Conservation (phyloP, 148 eudicot genomes). For the Rhododendron mucronatum region DNA sequence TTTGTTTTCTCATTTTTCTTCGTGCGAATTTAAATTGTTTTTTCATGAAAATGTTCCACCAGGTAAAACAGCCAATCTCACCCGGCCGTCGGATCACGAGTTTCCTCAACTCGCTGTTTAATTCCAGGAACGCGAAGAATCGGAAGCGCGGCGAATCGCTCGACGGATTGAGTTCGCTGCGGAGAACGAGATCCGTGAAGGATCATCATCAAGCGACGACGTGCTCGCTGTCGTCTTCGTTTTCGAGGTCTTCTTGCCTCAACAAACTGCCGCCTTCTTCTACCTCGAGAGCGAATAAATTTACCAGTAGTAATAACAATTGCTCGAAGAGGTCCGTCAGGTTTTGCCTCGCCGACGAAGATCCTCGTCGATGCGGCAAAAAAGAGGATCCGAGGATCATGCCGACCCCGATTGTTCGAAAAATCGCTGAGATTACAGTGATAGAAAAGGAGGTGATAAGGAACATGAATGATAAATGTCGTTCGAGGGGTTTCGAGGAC, state of each 20-base stretch:
- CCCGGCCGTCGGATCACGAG: slow-evolving; percentile 69
- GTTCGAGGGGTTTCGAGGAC: neutral
- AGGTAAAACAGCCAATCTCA: slow-evolving; percentile 61
- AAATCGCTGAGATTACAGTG: neutral
- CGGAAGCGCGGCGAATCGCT: neutral
- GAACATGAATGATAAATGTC: neutral
- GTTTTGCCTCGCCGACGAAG: slow-evolving; percentile 42
- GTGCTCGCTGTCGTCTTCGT: slow-evolving; percentile 36
- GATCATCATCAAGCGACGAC: slow-evolving; percentile 20
- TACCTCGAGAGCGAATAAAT: neutral
- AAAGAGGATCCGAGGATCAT: slow-evolving; percentile 26
- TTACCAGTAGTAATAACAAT: slow-evolving; percentile 1
- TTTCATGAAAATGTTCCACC: neutral
- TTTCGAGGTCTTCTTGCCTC: slow-evolving; percentile 57
- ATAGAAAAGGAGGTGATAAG: slow-evolving; percentile 17
- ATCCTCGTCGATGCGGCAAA: slow-evolving; percentile 34
- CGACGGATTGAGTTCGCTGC: slow-evolving; percentile 19
- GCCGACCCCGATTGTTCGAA: neutral
- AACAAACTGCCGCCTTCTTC: slow-evolving; percentile 36
- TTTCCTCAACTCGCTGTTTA: slow-evolving; percentile 70
- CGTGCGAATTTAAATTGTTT: too few relatives aligned
- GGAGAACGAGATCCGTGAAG: slow-evolving; percentile 41
- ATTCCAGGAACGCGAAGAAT: slow-evolving; percentile 28
- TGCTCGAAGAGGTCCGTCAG: slow-evolving; percentile 46
- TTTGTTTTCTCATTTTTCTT: neutral